Evolutionary conservation across 768 basidiomycete genomes (phyloP), one percentile per base, ranked within the genome.

Genomic region (Clavaria fumosa): DNA sequence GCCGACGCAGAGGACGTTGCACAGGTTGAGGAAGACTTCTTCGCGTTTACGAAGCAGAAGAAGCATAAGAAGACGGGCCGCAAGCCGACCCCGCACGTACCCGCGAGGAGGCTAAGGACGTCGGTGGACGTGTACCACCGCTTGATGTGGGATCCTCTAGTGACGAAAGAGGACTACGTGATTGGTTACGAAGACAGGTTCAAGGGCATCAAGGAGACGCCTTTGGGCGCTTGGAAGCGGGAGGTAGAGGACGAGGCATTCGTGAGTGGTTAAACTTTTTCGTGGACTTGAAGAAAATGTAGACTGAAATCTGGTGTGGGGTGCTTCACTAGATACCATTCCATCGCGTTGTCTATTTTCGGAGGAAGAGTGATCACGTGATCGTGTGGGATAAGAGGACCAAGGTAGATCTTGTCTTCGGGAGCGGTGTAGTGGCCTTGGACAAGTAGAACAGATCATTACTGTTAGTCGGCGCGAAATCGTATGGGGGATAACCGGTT

Each of bases 311-410:
- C n/a, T n/a, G n/a, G n/a, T n/a, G n/a, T n/a, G n/a, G n/a, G n/a
- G n/a, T n/a, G n/a, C n/a, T n/a, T n/a, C n/a, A n/a, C n/a, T 31
- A 39, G 37, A 39, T 39, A 31, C 37, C 37, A 12, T 39, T 39
- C 30, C 37, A 39, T 31, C 37, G 37, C 6, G 37, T 39, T 17
- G 37, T 39, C 9, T 20, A 39, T 23, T 39, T 39, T 27, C 31
- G 38, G 23, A 31, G 38, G 30, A 39, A 39, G 18, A 39, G 28
- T 14, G 38, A 39, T 32, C 11, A 20, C 23, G 30, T 39, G 12
- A 33, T 9, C 18, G 38, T 39, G 27, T 39, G 38, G 38, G 38
- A 39, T 39, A 39, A 31, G 20, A 39, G 33, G 30, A 39, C 38
- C 6, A 39, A 39, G 31, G 23, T 9, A n/a, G 38, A 39, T 22